These are phyloP conservation scores for Populus davidiana DNA, from an alignment of 345 rosid species.

Conservation along the genomic window DNA sequence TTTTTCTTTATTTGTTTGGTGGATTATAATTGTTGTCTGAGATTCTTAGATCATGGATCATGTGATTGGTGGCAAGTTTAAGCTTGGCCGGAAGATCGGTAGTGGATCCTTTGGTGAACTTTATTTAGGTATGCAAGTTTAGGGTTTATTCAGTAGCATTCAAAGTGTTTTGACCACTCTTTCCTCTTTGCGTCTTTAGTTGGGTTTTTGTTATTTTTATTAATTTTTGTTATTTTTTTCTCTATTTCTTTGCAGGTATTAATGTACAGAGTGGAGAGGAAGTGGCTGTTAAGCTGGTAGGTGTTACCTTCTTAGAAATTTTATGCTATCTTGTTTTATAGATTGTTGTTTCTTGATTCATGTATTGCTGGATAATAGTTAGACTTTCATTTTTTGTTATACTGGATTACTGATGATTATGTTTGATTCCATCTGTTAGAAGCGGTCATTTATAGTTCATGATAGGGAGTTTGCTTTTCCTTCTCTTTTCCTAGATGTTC, in stretches of 20 bases:
- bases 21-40: neutral
- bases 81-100: slow-evolving; percentile 92
- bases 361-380: neutral
- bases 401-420: neutral
- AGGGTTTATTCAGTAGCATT: neutral
- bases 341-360: neutral
- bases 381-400: neutral
- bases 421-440: neutral
- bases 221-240: neutral
- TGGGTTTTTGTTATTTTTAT: slow-evolving; percentile 9
- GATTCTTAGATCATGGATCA: slow-evolving; percentile 44
- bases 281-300: slow-evolving; percentile 79
- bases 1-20: neutral
- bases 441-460: neutral
- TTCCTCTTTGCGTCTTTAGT: neutral
- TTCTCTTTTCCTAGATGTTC: neutral
- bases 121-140: slow-evolving; percentile 52
- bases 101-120: slow-evolving; percentile 95
- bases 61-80: slow-evolving; percentile 73
- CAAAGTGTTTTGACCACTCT: neutral
- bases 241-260: slow-evolving; percentile 40
- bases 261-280: slow-evolving; percentile 76
- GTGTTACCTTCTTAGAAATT: slow-evolving; percentile 5
- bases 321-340: neutral
- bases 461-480: neutral